Conservation (phyloP, 2,329 filamentous ascomycete species). For the Fusarium coicis region DNA sequence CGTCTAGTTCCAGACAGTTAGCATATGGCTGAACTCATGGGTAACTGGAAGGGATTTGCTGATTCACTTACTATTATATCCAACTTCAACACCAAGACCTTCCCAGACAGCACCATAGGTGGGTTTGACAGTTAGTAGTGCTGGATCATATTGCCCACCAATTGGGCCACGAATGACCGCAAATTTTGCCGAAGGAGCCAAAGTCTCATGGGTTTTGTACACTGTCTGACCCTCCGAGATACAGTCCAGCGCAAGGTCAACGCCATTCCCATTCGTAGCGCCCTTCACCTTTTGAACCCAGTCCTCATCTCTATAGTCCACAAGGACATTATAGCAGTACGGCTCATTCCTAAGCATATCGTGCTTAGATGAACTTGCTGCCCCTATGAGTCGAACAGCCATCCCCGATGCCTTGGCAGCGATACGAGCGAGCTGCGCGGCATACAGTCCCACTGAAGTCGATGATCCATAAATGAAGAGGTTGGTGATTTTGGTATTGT, state of each 20-base stretch:
- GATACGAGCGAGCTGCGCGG: slow-evolving; percentile 44
- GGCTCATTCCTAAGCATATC: slow-evolving; percentile 45
- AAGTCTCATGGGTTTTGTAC: slow-evolving; percentile 39
- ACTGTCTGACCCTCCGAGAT: slow-evolving; percentile 54
- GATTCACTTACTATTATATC: slow-evolving; percentile 48
- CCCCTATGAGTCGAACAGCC: slow-evolving; percentile 43
- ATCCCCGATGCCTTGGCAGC: slow-evolving; percentile 10
- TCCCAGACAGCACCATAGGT: slow-evolving; percentile 57
- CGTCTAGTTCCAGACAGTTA: no score
- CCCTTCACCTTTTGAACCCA: slow-evolving; percentile 49
- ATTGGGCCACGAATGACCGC: slow-evolving; percentile 40
- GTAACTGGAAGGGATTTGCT: accelerated
- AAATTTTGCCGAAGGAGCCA: slow-evolving; percentile 42
- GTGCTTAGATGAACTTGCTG: slow-evolving; percentile 44
- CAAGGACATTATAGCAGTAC: slow-evolving; percentile 52
- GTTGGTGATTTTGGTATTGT: neutral
- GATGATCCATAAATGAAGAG: slow-evolving; percentile 50
- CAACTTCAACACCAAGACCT: slow-evolving; percentile 52
- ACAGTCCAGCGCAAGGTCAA: slow-evolving; percentile 52
- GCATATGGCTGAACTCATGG: no score
- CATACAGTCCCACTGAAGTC: slow-evolving; percentile 49
- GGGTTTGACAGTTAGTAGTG: slow-evolving; percentile 45
- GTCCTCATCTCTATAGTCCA: slow-evolving; percentile 50
- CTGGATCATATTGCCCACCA: slow-evolving; percentile 40
- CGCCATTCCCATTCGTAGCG: slow-evolving; percentile 39